Evolutionary conservation across 139 green algal genomes (phyloP).

Genomic region (Deuterostichococcus epilithicus): DNA sequence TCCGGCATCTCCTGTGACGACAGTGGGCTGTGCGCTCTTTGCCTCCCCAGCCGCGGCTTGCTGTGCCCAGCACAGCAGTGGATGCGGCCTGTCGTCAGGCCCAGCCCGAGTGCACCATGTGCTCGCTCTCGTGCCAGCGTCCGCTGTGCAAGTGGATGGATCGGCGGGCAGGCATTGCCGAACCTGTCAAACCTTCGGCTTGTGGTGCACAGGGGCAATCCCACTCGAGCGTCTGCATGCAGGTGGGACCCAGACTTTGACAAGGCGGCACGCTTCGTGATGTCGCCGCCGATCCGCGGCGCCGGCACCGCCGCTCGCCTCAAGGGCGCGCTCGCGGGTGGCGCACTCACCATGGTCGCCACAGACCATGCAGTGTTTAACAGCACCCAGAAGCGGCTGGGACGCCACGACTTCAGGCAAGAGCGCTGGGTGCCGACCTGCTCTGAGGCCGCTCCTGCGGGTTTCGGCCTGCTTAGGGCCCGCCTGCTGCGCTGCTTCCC

Average conservation of each 20-base stretch:
- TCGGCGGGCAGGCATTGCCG: background rate
- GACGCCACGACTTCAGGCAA: slow-evolving; percentile 87
- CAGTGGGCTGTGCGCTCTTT: background rate
- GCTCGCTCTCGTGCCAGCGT: slow-evolving; percentile 1
- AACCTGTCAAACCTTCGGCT: background rate
- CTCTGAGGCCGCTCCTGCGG: background rate
- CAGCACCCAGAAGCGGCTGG: slow-evolving; percentile 81
- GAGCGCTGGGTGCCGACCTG: slow-evolving; percentile 85
- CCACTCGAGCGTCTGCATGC: background rate
- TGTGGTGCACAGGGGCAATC: background rate
- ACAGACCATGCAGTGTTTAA: slow-evolving; percentile 95
- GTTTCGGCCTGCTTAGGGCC: background rate
- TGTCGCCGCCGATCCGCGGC: slow-evolving; percentile 87
- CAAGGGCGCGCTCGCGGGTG: slow-evolving; percentile 32
- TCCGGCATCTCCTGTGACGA: slow-evolving; percentile 33
- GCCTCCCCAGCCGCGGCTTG: slow-evolving; percentile 23
- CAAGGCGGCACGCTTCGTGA: slow-evolving; percentile 73
- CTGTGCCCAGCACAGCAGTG: background rate
- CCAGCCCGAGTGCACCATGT: background rate
- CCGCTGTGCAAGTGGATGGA: background rate
- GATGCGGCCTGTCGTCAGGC: background rate
- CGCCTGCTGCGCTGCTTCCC: background rate
- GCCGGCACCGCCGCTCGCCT: slow-evolving; percentile 8
- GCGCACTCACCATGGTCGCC: slow-evolving; percentile 55
- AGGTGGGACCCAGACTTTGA: slow-evolving; percentile 22